These are phyloP conservation scores for Tulasnella sp. DNA, from an alignment of 768 basidiomycete genomes.

Conservation along the genomic window DNA sequence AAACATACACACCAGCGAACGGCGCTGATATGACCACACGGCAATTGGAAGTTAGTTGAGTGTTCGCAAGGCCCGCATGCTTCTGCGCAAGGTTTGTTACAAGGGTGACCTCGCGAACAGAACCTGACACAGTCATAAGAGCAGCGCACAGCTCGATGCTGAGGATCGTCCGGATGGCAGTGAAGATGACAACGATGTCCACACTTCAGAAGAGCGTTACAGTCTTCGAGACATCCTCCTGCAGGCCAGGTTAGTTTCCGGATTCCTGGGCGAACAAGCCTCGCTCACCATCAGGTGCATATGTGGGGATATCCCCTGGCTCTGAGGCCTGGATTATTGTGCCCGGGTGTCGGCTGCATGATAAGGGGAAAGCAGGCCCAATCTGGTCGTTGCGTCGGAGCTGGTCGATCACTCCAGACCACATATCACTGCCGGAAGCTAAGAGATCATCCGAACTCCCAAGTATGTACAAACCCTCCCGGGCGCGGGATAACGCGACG, in stretches of 20 bases:
- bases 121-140: not conserved
- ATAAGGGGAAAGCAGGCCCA: conserved; percentile 53
- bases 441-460: conserved; percentile 60
- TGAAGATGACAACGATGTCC: conserved; percentile 20
- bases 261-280: conserved; percentile 17
- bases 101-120: conserved; percentile 10
- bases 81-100: conserved; percentile 7
- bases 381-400: conserved; percentile 48
- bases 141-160: conserved; percentile 8
- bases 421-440: conserved; percentile 42
- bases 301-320: conserved; percentile 49
- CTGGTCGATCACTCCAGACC: conserved; percentile 55
- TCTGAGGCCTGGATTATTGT: conserved; percentile 41
- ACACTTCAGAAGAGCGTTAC: conserved; percentile 9
- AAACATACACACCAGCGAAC: conserved; percentile 14
- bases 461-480: conserved; percentile 67
- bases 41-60: conserved; percentile 45
- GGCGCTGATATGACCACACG: conserved; percentile 40
- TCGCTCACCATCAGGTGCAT: conserved; percentile 54
- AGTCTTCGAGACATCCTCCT: conserved; percentile 60
- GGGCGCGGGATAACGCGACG: conserved; percentile 70
- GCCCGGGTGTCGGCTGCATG: conserved; percentile 52
- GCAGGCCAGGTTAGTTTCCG: conserved; percentile 57
- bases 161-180: conserved; percentile 20
- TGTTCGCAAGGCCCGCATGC: conserved; percentile 34